Evolutionary conservation across 352 stramenopile genomes (phyloP), one percentile per base, ranked within the genome.

Genomic region (Phytophthora colocasiae): DNA sequence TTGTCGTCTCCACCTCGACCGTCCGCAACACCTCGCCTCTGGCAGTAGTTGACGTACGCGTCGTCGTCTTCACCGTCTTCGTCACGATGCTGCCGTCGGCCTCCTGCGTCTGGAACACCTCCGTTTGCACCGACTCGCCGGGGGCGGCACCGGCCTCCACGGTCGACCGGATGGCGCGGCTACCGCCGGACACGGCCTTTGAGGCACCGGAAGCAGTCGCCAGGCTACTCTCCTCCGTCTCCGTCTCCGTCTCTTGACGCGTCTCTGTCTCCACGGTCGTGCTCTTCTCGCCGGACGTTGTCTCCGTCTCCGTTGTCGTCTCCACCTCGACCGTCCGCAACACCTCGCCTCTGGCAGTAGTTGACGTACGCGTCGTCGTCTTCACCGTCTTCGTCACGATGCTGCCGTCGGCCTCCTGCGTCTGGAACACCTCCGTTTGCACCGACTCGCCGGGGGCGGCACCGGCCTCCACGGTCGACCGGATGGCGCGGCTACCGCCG

Each of bases 321-420:
- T 63, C 55, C 32, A 63, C 44, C 29, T 63, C 55, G 31, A 63
- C 22, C 6, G 34, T 55, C 32, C 15, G 45, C 31, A 54, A 32
- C 19, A 41, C 22, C 43, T 47, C 44, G 7, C 55, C 55, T 3
- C 14, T 48, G 19, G 31, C 19, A 27, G 55, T 49, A 31, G 3
- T 63, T 29, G 32, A 22, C 1, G 22, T 55, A 19, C 55, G 17
- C 31, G 17, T 39, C 27, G 55, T 54, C 11, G 55, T 63, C 31
- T 48, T 47, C 14, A 63, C 55, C 44, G 43, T 63, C 55, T 63
- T 63, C 6, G 44, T 53, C 43, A 54, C 55, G 22, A 63, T 49
- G 43, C 55, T 40, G 19, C 55, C 55, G 14, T 63, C 55, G 24
- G 43, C 31, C 22, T 54, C 44, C 44, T 51, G 14, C 15, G 55